phyloP scores from a whole-genome alignment of 148 eudicot genomes.

The Chenopodium quinoa region DNA sequence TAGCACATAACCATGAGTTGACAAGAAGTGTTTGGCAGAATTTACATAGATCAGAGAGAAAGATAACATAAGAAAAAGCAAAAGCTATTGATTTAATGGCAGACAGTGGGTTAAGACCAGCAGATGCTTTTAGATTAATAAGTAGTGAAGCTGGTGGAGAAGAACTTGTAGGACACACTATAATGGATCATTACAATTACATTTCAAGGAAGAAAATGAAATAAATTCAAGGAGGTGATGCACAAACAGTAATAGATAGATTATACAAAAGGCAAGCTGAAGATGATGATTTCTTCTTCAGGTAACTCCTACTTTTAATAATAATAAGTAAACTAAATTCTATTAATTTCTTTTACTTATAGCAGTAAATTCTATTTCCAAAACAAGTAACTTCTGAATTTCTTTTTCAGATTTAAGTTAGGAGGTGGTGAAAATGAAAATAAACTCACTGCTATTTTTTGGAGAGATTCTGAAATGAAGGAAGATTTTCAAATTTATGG shows the following conservation, averaged over 20 bases:
- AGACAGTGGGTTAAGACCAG: not conserved
- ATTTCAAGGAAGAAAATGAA: not conserved
- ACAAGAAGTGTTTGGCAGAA: not conserved
- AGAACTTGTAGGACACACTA: not conserved
- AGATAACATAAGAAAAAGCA: not conserved
- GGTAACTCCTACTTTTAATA: too few species aligned
- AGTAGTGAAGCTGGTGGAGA: not conserved
- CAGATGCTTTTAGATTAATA: not conserved
- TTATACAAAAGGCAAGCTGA: not conserved
- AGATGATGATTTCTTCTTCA: too few species aligned
- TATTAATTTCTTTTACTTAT: too few species aligned
- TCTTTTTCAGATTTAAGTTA: too few species aligned
- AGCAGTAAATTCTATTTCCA: too few species aligned
- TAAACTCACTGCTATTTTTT: not conserved
- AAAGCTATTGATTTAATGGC: not conserved
- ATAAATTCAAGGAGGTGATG: not conserved
- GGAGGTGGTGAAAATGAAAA: too few species aligned
- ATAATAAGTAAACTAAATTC: too few species aligned
- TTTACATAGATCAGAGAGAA: not conserved
- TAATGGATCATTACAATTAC: not conserved
- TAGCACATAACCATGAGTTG: constrained; percentile 1
- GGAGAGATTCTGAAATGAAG: constrained; percentile 6
- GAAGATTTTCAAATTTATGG: not conserved
- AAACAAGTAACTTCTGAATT: too few species aligned
- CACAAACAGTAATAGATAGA: not conserved